phyloP scores from a whole-genome alignment of 345 rosid species.

The Lepidium didymum region DNA sequence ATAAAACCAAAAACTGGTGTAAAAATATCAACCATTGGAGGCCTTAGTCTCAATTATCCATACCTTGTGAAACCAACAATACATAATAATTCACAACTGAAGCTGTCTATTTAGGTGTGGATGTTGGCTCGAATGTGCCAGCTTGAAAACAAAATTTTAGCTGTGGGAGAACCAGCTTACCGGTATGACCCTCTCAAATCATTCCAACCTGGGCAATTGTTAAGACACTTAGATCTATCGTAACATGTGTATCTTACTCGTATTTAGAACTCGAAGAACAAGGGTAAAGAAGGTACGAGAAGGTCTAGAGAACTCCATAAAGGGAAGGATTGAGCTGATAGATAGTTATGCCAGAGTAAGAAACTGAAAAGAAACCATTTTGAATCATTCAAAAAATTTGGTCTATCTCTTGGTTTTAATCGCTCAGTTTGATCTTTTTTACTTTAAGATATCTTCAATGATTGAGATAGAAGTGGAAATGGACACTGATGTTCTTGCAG shows the following conservation, averaged over 20 bases:
- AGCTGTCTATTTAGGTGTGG: conserved; percentile 54
- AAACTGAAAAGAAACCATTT: not conserved
- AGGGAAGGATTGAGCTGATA: conserved; percentile 76
- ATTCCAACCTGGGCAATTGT: not conserved
- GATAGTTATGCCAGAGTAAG: conserved; percentile 86
- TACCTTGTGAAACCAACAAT: not conserved
- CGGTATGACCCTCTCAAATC: conserved; percentile 44
- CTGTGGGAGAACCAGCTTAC: conserved; percentile 89
- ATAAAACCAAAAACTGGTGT: no score
- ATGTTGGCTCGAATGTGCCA: conserved; percentile 96
- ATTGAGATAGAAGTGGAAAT: conserved; percentile 94
- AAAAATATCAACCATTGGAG: no score
- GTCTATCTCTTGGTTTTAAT: not conserved
- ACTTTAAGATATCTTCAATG: conserved; percentile 84
- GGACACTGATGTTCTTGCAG: conserved; percentile 94
- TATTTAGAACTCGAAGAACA: conserved; percentile 57
- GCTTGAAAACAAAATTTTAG: conserved; percentile 93
- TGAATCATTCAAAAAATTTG: not conserved
- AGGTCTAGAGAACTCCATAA: conserved; percentile 67
- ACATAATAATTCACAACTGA: not conserved
- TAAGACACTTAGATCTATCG: not conserved
- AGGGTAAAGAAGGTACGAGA: conserved; percentile 79
- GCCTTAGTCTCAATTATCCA: not conserved
- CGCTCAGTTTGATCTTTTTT: not conserved
- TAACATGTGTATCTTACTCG: conserved; percentile 7